Evolutionary conservation across 2,329 filamentous ascomycete species (phyloP).

Genomic region (Apiospora koreana): DNA sequence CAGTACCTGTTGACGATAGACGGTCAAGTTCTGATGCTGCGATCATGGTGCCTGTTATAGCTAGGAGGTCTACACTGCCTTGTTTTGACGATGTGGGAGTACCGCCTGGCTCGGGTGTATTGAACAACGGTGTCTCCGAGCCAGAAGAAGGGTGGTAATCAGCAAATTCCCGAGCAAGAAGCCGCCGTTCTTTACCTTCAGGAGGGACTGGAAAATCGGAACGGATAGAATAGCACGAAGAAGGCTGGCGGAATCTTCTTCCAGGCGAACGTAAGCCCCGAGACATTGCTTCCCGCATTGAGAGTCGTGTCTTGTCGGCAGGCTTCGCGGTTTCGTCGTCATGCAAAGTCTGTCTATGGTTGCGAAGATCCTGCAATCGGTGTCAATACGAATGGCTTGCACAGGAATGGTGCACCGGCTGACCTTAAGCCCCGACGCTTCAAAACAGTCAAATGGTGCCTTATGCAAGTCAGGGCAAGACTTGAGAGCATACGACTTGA

Average conservation of each 20-base stretch:
- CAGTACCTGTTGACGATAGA: constrained; percentile 19
- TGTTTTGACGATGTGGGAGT: constrained; percentile 15
- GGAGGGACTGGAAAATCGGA: constrained; percentile 29
- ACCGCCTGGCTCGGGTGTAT: constrained; percentile 27
- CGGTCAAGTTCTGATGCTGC: constrained; percentile 30
- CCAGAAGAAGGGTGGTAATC: constrained; percentile 31
- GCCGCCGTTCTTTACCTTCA: constrained; percentile 26
- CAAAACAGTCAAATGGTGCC: constrained; percentile 1
- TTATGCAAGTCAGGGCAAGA: constrained; percentile 32
- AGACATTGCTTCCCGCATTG: constrained; percentile 21
- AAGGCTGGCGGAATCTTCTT: constrained; percentile 23
- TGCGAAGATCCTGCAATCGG: not conserved
- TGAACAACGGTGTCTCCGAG: constrained; percentile 29
- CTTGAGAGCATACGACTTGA: constrained; percentile 19
- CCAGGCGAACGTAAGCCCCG: constrained; percentile 25
- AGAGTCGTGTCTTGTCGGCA: not conserved
- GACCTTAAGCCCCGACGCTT: not conserved
- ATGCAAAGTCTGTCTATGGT: not conserved
- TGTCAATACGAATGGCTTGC: not conserved
- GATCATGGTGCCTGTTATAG: constrained; percentile 26
- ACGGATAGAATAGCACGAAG: constrained; percentile 27
- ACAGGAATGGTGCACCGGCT: not conserved
- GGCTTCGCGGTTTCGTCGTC: not conserved
- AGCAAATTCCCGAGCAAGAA: constrained; percentile 28
- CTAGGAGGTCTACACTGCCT: constrained; percentile 23